Percentiles rank a stretch among this genome's conserved stretches.
These are phyloP conservation scores for Tylopilus sp. DNA, from an alignment of 1,284 basidiomycete species.

Conservation along the genomic window DNA sequence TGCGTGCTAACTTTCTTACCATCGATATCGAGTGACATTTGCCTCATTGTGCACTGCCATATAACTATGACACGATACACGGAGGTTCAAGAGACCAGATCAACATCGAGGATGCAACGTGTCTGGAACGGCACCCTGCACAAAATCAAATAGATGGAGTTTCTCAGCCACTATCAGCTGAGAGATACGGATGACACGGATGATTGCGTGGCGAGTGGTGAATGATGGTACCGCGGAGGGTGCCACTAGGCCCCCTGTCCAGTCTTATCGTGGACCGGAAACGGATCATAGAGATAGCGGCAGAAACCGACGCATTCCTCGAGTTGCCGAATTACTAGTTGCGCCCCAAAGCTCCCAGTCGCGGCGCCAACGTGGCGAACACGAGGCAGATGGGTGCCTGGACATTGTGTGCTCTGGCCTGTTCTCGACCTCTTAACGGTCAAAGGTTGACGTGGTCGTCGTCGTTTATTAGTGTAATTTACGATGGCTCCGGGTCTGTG, in stretches of 20 bases:
- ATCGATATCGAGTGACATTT: slow-evolving; percentile 20
- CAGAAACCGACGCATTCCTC: neutral
- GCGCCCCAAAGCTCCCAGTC: slow-evolving; percentile 7
- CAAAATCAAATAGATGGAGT: slow-evolving; percentile 30
- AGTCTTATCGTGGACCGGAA: slow-evolving; percentile 20
- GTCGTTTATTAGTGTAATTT: slow-evolving; percentile 14
- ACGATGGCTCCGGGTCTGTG: slow-evolving; percentile 28
- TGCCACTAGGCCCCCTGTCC: neutral
- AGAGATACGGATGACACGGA: slow-evolving; percentile 18
- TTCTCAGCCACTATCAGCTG: slow-evolving; percentile 21
- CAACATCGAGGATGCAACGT: slow-evolving; percentile 29
- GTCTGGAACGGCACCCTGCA: slow-evolving; percentile 14
- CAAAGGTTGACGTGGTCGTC: slow-evolving; percentile 2
- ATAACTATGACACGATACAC: slow-evolving; percentile 18
- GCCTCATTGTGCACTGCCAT: slow-evolving; percentile 31
- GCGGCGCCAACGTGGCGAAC: slow-evolving; percentile 22
- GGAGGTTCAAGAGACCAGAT: slow-evolving; percentile 16
- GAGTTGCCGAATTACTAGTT: too few species aligned
- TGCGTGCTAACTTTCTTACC: slow-evolving; percentile 6
- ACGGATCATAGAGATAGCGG: slow-evolving; percentile 10
- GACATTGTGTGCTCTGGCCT: slow-evolving; percentile 9
- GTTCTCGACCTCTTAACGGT: slow-evolving; percentile 11
- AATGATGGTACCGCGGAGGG: neutral
- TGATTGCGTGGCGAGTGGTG: slow-evolving; percentile 1
- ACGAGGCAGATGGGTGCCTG: slow-evolving; percentile 23